Conservation (phyloP, 2,329 filamentous ascomycete species). For the Raffaelea albimanens region DNA sequence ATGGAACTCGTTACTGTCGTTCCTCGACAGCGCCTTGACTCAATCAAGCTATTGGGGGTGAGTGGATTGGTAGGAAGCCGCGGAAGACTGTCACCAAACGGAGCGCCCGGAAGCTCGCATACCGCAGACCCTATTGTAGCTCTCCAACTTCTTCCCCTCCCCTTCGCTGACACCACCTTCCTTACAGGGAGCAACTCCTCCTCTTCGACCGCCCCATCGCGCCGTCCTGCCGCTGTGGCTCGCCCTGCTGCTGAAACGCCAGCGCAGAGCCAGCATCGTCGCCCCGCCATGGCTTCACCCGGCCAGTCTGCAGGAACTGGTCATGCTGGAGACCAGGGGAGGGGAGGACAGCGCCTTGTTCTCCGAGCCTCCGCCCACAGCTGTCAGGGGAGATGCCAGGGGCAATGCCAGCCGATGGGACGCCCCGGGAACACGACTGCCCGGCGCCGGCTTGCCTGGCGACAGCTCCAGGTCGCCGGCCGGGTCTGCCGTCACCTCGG, state of each 20-base stretch:
- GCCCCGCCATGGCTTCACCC: conserved; percentile 83
- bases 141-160: conserved; percentile 6
- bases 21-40: conserved; percentile 81
- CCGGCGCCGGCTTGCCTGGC: conserved; percentile 16
- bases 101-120: too few species aligned
- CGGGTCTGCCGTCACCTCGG: conserved; percentile 29
- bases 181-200: conserved; percentile 66
- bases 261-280: conserved; percentile 85
- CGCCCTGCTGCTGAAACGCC: conserved; percentile 86
- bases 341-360: conserved; percentile 50
- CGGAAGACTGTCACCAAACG: too few species aligned
- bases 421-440: conserved; percentile 10
- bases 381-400: conserved; percentile 41
- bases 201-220: conserved; percentile 72
- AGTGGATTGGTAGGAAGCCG: conserved; percentile 30
- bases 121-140: too few species aligned
- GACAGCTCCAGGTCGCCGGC: conserved; percentile 15
- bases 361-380: conserved; percentile 64
- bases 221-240: conserved; percentile 84
- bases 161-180: not conserved
- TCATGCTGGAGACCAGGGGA: conserved; percentile 66
- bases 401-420: conserved; percentile 22
- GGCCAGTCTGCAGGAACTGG: conserved; percentile 63
- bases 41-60: conserved; percentile 77
- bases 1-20: conserved; percentile 95